A percentile compares a stretch with the other conserved stretches of the same genome.
Conservation (phyloP, 441 rosid species). For the Theobroma grandiflorum region DNA sequence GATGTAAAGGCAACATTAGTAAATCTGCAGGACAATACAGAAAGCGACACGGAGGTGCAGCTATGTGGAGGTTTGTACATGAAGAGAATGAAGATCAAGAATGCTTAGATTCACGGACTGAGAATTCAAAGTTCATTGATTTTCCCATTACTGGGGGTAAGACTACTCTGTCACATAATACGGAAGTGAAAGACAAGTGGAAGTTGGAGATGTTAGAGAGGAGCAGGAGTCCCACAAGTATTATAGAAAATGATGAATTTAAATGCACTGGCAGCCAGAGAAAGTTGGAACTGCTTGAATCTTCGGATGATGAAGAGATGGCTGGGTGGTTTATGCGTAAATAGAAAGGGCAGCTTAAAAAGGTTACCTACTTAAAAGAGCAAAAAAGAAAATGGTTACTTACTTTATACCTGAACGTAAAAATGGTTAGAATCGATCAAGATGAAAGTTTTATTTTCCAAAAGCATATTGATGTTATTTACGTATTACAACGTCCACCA, state of each 20-base stretch:
- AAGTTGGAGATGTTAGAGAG: conserved; percentile 55
- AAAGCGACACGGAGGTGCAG: conserved; percentile 28
- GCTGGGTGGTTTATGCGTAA: conserved; percentile 66
- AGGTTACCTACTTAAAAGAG: no score
- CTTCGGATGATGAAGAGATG: conserved; percentile 65
- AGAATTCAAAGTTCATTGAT: conserved; percentile 42
- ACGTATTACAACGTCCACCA: neutral
- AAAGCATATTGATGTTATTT: neutral
- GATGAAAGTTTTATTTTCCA: conserved; percentile 2
- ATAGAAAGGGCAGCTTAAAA: conserved; percentile 21
- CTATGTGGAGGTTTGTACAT: conserved; percentile 59
- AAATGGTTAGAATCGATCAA: neutral
- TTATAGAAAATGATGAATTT: conserved; percentile 32
- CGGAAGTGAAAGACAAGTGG: conserved; percentile 55
- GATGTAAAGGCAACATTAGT: neutral
- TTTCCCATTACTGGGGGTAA: conserved; percentile 74
- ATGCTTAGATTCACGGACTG: conserved; percentile 23
- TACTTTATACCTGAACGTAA: neutral
- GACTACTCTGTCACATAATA: conserved; percentile 52
- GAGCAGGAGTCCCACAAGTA: conserved; percentile 25
- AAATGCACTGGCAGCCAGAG: conserved; percentile 28
- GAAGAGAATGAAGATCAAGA: conserved; percentile 39
- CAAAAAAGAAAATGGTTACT: neutral
- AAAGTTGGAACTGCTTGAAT: conserved; percentile 44
- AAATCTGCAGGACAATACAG: neutral